A percentile compares a stretch with the other conserved stretches of the same genome.
Evolutionary conservation across 2,329 filamentous ascomycete species (phyloP).

Genomic region (Ilyonectria mors-panacis): DNA sequence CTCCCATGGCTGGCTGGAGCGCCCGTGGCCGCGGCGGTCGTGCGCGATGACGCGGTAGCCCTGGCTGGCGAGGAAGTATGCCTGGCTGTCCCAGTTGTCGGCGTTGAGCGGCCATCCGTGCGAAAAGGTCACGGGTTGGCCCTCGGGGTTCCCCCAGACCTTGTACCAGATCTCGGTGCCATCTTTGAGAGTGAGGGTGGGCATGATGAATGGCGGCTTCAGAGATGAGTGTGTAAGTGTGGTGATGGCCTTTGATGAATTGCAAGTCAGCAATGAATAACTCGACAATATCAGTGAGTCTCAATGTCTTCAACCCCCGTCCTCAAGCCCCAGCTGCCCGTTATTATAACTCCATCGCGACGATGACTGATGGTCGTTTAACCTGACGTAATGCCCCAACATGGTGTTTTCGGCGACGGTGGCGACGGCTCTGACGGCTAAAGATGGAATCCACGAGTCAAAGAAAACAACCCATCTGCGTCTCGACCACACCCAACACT

Average conservation of each 20-base stretch:
- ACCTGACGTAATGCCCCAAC: conserved; percentile 25
- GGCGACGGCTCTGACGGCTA: not conserved
- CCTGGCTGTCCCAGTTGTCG: conserved; percentile 51
- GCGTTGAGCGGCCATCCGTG: conserved; percentile 57
- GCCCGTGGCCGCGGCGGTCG: conserved; percentile 53
- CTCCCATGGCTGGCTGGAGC: conserved; percentile 47
- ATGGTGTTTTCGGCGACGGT: conserved; percentile 23
- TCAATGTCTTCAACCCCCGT: not conserved
- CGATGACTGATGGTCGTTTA: conserved; percentile 15
- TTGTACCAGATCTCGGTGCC: conserved; percentile 59
- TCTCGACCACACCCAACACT: not conserved
- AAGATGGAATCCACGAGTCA: not conserved
- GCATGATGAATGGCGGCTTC: conserved; percentile 39
- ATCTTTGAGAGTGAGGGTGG: conserved; percentile 53
- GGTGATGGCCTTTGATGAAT: not conserved
- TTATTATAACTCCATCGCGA: not conserved
- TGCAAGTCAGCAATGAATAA: not conserved
- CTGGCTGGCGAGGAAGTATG: conserved; percentile 46
- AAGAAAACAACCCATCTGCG: not conserved
- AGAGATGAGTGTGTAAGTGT: not conserved
- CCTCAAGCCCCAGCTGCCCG: not conserved
- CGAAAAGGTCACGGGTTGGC: conserved; percentile 51
- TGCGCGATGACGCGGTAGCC: conserved; percentile 53
- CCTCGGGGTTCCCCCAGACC: conserved; percentile 57
- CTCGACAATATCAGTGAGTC: not conserved